Percentiles rank a stretch among this genome's conserved stretches.
Conservation (phyloP, 257 asterid genomes). For the Solanum ossicruentum region DNA sequence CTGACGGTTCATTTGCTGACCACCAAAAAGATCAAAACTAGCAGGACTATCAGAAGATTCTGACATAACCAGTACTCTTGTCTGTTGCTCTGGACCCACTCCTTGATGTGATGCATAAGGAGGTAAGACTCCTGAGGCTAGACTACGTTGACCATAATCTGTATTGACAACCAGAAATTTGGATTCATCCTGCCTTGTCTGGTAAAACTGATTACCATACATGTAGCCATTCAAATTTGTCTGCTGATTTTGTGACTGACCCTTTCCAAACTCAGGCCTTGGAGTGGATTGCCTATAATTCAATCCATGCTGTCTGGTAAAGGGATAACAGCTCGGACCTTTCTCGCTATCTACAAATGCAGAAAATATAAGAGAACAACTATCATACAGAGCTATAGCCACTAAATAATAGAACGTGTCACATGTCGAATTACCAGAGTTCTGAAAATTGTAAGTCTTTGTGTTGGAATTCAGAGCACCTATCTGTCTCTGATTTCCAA, state of each 20-base stretch:
- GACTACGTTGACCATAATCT: slow-evolving; percentile 37
- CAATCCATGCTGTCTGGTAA: slow-evolving; percentile 43
- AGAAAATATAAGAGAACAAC: slow-evolving; percentile 6
- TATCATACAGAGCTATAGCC: neutral
- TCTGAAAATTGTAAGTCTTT: slow-evolving; percentile 32
- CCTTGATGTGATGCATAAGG: slow-evolving; percentile 53
- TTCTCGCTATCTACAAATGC: slow-evolving; percentile 44
- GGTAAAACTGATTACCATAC: slow-evolving; percentile 46
- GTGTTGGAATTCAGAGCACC: slow-evolving; percentile 23
- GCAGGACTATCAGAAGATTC: slow-evolving; percentile 45
- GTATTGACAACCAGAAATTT: slow-evolving; percentile 50
- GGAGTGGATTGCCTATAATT: slow-evolving; percentile 36
- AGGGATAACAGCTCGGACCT: slow-evolving; percentile 40
- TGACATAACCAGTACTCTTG: slow-evolving; percentile 35
- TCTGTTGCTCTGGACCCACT: slow-evolving; percentile 39
- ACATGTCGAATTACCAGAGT: slow-evolving; percentile 8
- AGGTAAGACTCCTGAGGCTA: slow-evolving; percentile 40
- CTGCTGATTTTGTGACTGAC: slow-evolving; percentile 46
- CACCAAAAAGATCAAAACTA: slow-evolving; percentile 81
- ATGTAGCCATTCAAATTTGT: slow-evolving; percentile 50
- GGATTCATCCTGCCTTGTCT: slow-evolving; percentile 48
- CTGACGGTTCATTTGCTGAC: slow-evolving; percentile 69
- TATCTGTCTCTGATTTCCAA: slow-evolving; percentile 46
- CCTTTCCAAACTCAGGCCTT: slow-evolving; percentile 43
- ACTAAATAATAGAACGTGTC: neutral